Conservation (phyloP, 176 grass and related monocot genomes). For the Areca catechu region DNA sequence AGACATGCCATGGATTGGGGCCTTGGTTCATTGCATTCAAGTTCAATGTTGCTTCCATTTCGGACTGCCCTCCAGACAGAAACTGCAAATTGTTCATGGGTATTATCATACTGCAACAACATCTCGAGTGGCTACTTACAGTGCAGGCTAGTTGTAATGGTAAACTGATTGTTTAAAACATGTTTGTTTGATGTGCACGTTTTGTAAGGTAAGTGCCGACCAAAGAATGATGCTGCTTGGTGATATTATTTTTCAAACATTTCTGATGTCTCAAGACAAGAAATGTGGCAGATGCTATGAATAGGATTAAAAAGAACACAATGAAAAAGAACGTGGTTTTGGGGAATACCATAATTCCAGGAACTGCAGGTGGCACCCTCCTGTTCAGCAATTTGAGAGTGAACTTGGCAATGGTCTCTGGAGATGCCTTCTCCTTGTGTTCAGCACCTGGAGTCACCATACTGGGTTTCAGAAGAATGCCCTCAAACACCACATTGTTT, state of each 20-base stretch:
- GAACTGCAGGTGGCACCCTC: constrained; percentile 84
- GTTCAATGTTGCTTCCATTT: constrained; percentile 82
- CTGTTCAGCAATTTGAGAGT: constrained; percentile 77
- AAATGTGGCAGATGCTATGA: too few relatives aligned
- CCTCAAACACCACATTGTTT: constrained; percentile 89
- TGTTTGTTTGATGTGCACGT: too few relatives aligned
- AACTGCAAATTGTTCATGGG: constrained; percentile 35
- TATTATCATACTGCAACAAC: too few relatives aligned
- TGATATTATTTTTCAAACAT: too few relatives aligned
- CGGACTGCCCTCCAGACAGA: constrained; percentile 87
- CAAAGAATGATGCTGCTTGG: too few relatives aligned
- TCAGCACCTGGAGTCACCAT: constrained; percentile 98
- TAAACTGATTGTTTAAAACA: too few relatives aligned
- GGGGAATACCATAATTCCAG: constrained; percentile 85
- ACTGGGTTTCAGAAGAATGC: constrained; percentile 92
- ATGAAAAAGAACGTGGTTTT: too few relatives aligned
- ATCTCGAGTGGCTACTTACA: too few relatives aligned
- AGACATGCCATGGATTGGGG: constrained; percentile 85
- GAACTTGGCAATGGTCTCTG: constrained; percentile 69
- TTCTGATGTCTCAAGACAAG: too few relatives aligned
- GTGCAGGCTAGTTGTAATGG: too few relatives aligned
- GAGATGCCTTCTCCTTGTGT: constrained; percentile 79
- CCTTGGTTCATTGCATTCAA: constrained; percentile 91
- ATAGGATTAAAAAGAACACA: too few relatives aligned
- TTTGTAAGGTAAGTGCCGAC: too few relatives aligned